These are phyloP conservation scores for Leptographium radiaticola DNA, from an alignment of 2,329 filamentous ascomycete species.

Conservation along the genomic window DNA sequence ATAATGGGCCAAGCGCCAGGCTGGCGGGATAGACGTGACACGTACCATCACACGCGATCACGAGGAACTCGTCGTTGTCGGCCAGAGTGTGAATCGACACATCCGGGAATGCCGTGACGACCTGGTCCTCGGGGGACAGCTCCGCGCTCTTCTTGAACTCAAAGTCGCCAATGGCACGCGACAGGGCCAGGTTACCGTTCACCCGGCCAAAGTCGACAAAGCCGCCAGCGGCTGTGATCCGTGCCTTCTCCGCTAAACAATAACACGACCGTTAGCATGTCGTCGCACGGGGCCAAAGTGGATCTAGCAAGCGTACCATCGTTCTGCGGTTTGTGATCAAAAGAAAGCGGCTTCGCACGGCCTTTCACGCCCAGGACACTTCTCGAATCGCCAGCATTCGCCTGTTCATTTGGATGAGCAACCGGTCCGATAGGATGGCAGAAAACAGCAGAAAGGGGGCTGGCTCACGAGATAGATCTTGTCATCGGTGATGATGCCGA, in stretches of 20 bases:
- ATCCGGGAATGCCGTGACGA: slow-evolving; percentile 93
- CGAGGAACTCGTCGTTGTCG: slow-evolving; percentile 90
- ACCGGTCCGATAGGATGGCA: not conserved
- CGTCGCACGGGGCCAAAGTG: too few species aligned
- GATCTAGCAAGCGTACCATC: slow-evolving; percentile 51
- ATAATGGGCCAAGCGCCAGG: too few species aligned
- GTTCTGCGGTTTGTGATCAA: slow-evolving; percentile 97
- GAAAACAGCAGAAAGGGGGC: not conserved
- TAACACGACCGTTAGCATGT: slow-evolving; percentile 7
- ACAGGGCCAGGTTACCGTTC: slow-evolving; percentile 93
- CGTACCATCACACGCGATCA: slow-evolving; percentile 85
- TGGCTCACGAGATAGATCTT: slow-evolving; percentile 87
- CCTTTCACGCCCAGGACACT: slow-evolving; percentile 94
- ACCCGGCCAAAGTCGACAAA: slow-evolving; percentile 98
- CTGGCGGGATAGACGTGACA: slow-evolving; percentile 6
- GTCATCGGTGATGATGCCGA: slow-evolving; percentile 74
- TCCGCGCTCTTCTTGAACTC: slow-evolving; percentile 99
- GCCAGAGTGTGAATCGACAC: slow-evolving; percentile 82
- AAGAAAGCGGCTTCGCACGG: slow-evolving; percentile 92
- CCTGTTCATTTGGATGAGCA: slow-evolving; percentile 36
- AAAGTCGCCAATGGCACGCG: slow-evolving; percentile 95
- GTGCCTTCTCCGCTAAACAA: slow-evolving; percentile 71
- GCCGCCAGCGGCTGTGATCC: slow-evolving; percentile 88
- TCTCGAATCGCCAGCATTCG: slow-evolving; percentile 92
- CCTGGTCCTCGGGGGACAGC: slow-evolving; percentile 93